Evolutionary conservation across 2,329 filamentous ascomycete genomes (phyloP), one percentile per base, ranked within the genome.

Genomic region (Fusarium ambrosium): DNA sequence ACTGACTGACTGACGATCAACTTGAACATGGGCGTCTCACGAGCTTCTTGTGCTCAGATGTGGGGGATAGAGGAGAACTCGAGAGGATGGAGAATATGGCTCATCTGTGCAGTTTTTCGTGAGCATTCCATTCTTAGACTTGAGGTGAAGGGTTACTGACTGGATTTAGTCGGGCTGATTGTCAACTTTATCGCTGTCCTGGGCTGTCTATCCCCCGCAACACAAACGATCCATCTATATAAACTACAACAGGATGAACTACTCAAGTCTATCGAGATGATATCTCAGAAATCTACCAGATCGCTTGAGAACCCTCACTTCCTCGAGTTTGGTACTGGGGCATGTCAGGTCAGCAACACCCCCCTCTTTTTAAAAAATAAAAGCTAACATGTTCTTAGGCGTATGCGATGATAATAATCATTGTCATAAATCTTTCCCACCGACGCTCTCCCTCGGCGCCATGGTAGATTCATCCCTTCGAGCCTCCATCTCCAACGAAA

Each of bases 91-190:
- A 70, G 72, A 29, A 51, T 64, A 36, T 74, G 72, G 72, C 64
- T 74, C 22, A 66, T 74, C 59, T 72, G 61, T 53, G 70, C 70
- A 20, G 72, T 74, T 8, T 70, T 74, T 62, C 62, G 72, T 72
- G 63, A 62, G 69, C 34, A 7, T 27, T 6, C n/a, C 20, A 3
- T 32, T 39, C 6, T 11, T 36, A 18, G 7, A 18, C 7, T 11
- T 11, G 22, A 18, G n/a, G 11, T 34, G 29, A 34, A 34, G 18
- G 10, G 29, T 10, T 4, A 56, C 48, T 22, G 45, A 29, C n/a
- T 13, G 18, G 18, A 58, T 2, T 16, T 10, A 73, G 69, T 73
- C 14, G 71, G 71, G 8, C 62, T 73, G 36, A 51, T 73, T 24
- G 69, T 69, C 62, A 73, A 73, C 66, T 71, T 71, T 41, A 48